Conservation (phyloP, 2,329 filamentous ascomycete species). For the Lithohypha guttulata region DNA sequence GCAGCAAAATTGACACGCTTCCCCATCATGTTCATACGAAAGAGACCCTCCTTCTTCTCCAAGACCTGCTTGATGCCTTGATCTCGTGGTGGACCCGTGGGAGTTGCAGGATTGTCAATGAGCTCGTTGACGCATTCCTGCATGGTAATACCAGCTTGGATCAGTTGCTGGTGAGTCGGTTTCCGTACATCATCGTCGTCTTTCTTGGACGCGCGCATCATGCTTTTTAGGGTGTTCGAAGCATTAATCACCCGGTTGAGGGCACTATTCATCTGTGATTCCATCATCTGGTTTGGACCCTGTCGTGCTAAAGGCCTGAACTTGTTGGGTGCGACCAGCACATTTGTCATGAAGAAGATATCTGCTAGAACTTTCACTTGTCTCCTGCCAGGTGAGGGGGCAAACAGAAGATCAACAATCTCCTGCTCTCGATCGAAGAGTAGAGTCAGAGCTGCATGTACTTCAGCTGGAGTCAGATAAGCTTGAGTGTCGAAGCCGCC, state of each 20-base stretch:
- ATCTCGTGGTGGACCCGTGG: slow-evolving; percentile 66
- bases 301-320: slow-evolving; percentile 80
- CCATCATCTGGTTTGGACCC: slow-evolving; percentile 68
- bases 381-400: slow-evolving; percentile 56
- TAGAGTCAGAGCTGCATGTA: slow-evolving; percentile 63
- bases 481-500: slow-evolving; percentile 46
- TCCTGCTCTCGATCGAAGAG: slow-evolving; percentile 84
- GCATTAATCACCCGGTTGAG: slow-evolving; percentile 75
- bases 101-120: slow-evolving; percentile 78
- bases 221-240: slow-evolving; percentile 64
- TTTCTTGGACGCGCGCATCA: slow-evolving; percentile 31
- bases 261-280: slow-evolving; percentile 76
- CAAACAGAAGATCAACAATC: slow-evolving; percentile 74
- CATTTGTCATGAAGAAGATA: slow-evolving; percentile 85
- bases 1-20: slow-evolving; percentile 99
- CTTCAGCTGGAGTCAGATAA: slow-evolving; percentile 74
- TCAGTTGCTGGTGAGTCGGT: slow-evolving; percentile 62
- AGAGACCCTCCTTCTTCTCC: slow-evolving; percentile 97
- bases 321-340: slow-evolving; percentile 85
- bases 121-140: slow-evolving; percentile 89
- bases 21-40: slow-evolving; percentile 99
- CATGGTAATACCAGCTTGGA: slow-evolving; percentile 65
- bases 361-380: slow-evolving; percentile 55
- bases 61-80: slow-evolving; percentile 96
- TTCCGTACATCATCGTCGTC: slow-evolving; percentile 38